A percentile compares a stretch with the other conserved stretches of the same genome.
Conservation (phyloP, 306 rosid genomes). For the Mimosa pudica region DNA sequence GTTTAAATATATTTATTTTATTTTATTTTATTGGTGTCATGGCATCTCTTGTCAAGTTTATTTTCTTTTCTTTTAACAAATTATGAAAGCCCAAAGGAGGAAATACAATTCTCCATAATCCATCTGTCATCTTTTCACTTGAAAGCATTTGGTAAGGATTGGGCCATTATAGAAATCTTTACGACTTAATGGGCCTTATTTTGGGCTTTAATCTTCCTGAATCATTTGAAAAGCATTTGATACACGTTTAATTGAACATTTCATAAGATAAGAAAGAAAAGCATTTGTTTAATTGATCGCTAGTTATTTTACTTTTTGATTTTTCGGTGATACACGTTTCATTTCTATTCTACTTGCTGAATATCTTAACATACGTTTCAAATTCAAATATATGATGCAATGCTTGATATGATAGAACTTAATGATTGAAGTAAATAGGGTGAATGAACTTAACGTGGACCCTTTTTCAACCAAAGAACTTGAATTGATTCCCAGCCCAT, state of each 20-base stretch:
- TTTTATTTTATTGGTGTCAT: not conserved
- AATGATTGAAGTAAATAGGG: too few relatives aligned
- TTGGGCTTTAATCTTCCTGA: not conserved
- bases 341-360: too few relatives aligned
- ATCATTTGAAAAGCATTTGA: too few relatives aligned
- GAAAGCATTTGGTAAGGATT: not conserved
- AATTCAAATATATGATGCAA: too few relatives aligned
- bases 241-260: not conserved
- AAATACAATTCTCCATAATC: not conserved
- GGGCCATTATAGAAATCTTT: not conserved
- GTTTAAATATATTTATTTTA: too few relatives aligned
- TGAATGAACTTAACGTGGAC: too few relatives aligned
- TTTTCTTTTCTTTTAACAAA: not conserved
- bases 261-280: not conserved
- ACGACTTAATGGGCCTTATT: not conserved
- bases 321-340: too few relatives aligned
- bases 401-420: too few relatives aligned
- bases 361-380: too few relatives aligned
- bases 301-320: not conserved
- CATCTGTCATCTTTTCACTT: not conserved
- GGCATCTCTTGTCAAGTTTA: not conserved
- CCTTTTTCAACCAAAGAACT: too few relatives aligned
- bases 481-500: too few relatives aligned
- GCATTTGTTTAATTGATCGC: too few relatives aligned
- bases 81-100: not conserved